Evolutionary conservation across 108 stramenopile species (phyloP).

Genomic region (Cylindrotheca closterium): DNA sequence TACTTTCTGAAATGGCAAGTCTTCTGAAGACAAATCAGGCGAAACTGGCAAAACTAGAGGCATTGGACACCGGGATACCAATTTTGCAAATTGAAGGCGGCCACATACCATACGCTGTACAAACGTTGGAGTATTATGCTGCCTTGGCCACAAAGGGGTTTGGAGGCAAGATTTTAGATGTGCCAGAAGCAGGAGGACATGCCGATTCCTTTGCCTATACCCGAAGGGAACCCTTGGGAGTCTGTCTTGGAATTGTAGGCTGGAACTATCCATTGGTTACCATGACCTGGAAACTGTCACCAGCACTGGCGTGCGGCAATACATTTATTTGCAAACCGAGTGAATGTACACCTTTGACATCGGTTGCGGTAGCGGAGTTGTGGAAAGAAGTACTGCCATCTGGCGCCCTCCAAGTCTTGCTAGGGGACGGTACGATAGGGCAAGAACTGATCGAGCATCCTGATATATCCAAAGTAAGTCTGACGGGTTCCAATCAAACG

Average conservation of each 20-base stretch:
- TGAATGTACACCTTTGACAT: constrained; percentile 80
- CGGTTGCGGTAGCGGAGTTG: constrained; percentile 61
- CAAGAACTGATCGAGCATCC: constrained; percentile 47
- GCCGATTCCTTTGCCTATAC: constrained; percentile 27
- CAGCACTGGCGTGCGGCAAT: constrained; percentile 89
- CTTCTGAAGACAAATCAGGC: neutral
- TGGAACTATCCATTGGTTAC: constrained; percentile 92
- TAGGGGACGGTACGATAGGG: constrained; percentile 75
- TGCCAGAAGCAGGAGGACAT: neutral
- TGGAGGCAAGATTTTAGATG: constrained; percentile 24
- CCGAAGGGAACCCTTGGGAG: constrained; percentile 78
- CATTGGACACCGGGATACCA: constrained; percentile 15
- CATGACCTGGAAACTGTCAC: constrained; percentile 81
- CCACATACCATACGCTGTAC: constrained; percentile 29
- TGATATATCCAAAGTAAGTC: constrained; percentile 77
- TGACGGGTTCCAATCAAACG: constrained; percentile 69
- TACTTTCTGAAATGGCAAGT: constrained; percentile 1
- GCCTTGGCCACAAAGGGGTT: constrained; percentile 33
- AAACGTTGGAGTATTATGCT: constrained; percentile 51
- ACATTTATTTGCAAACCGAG: constrained; percentile 88
- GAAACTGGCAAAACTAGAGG: constrained; percentile 12
- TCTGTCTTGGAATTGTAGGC: constrained; percentile 74
- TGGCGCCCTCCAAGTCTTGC: constrained; percentile 83
- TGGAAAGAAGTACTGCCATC: constrained; percentile 75
- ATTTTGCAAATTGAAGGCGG: constrained; percentile 13